phyloP scores from a whole-genome alignment of 202 grass and related monocot species.

The Carex arenaria region DNA sequence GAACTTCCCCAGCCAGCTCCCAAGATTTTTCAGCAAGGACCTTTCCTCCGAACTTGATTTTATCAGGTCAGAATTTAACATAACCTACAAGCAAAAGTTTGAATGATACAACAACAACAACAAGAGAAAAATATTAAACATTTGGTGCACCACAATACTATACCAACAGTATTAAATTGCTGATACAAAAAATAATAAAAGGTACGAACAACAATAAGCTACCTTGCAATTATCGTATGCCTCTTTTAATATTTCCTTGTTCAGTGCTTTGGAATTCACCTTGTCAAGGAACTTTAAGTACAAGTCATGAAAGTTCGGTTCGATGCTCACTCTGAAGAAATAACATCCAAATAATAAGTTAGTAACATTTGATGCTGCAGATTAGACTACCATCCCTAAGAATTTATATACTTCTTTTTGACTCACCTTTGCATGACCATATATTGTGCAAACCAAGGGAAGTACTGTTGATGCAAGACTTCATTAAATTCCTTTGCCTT shows the following conservation, averaged over 20 bases:
- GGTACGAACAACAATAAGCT: neutral
- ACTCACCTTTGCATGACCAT: slow-evolving; percentile 98
- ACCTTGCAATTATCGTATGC: slow-evolving; percentile 99
- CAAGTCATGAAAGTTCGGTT: slow-evolving; percentile 97
- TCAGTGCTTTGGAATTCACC: slow-evolving; percentile 77
- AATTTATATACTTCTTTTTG: neutral
- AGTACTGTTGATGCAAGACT: slow-evolving; percentile 65
- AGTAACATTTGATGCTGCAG: neutral
- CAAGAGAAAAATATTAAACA: neutral
- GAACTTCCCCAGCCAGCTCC: slow-evolving; percentile 96
- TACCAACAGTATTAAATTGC: slow-evolving; percentile 4
- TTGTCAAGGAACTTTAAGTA: slow-evolving; percentile 94
- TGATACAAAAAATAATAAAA: neutral
- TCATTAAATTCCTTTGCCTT: slow-evolving; percentile 92
- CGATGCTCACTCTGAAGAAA: slow-evolving; percentile 78
- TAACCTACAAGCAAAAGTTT: slow-evolving; percentile 47
- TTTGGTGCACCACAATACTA: neutral
- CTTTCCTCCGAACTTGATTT: slow-evolving; percentile 98
- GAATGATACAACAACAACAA: neutral
- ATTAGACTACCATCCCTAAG: neutral
- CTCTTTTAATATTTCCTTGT: slow-evolving; percentile 94
- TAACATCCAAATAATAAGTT: neutral
- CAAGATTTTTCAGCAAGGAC: slow-evolving; percentile 97
- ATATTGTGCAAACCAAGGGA: slow-evolving; percentile 96
- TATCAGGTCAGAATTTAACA: slow-evolving; percentile 85